These are phyloP conservation scores for Bolboschoenoplectus hybrid DNA, from an alignment of 202 grass and related monocot genomes.

Conservation along the genomic window DNA sequence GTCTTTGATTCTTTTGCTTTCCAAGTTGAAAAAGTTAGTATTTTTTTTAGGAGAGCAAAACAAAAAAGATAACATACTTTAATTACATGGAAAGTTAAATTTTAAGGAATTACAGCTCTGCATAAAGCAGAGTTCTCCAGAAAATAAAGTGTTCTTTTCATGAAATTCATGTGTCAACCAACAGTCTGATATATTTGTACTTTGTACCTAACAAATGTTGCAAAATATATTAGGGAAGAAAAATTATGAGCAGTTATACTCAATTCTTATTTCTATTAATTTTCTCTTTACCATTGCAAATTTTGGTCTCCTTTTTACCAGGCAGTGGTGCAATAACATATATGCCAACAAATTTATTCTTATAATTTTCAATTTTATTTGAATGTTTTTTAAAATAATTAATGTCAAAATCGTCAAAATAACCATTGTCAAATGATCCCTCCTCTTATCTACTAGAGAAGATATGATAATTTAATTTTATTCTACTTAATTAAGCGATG, in stretches of 20 bases:
- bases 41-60: background rate
- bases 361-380: background rate
- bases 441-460: background rate
- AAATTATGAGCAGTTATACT: background rate
- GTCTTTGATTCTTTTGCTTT: constrained; percentile 4
- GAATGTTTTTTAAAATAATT: background rate
- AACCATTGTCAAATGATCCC: background rate
- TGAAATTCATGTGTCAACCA: background rate
- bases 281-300: background rate
- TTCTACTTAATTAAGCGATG: background rate
- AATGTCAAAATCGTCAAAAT: background rate
- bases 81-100: background rate
- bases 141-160: background rate
- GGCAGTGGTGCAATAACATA: background rate
- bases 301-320: constrained; percentile 9
- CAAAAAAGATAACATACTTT: constrained; percentile 21
- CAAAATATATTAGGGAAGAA: background rate
- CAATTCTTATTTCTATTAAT: background rate
- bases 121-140: background rate
- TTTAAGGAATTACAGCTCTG: background rate
- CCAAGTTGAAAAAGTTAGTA: background rate
- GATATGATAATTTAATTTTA: background rate
- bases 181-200: background rate
- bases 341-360: too few species aligned
- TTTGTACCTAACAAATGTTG: background rate